Percentiles rank a stretch among this genome's conserved stretches.
These are phyloP conservation scores for Thinopyrum elongatum DNA, from an alignment of 176 grass and related monocot genomes.

Conservation along the genomic window DNA sequence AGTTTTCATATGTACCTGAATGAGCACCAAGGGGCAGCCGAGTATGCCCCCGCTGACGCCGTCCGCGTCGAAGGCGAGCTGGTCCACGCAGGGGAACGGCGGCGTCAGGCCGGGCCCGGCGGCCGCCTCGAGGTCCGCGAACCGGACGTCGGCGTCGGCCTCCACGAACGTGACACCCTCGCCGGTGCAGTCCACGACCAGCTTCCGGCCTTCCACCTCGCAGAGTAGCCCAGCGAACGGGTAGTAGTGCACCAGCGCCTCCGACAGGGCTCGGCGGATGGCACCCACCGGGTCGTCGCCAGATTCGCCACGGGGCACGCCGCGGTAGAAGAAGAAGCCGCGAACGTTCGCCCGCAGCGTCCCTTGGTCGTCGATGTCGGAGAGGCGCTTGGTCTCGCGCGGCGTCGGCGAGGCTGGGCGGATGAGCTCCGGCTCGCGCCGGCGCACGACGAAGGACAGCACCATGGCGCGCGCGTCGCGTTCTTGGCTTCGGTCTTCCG, in stretches of 20 bases:
- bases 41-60: neutral
- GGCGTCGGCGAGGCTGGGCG: slow-evolving; percentile 23
- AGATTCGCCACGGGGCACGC: neutral
- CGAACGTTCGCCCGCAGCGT: neutral
- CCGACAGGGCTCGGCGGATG: slow-evolving; percentile 5
- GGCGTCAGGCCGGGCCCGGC: neutral
- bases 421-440: slow-evolving; percentile 20
- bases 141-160: too few relatives aligned
- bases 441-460: neutral
- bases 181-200: too few relatives aligned
- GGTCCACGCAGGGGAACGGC: slow-evolving; percentile 36
- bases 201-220: too few relatives aligned
- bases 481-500: too few relatives aligned
- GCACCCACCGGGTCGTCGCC: slow-evolving; percentile 10
- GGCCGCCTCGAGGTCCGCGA: neutral
- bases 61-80: slow-evolving; percentile 28
- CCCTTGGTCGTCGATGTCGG: slow-evolving; percentile 59
- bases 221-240: too few relatives aligned
- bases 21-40: slow-evolving; percentile 28
- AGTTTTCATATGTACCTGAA: neutral
- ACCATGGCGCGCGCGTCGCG: too few relatives aligned
- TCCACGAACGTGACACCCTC: too few relatives aligned
- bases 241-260: slow-evolving; percentile 24
- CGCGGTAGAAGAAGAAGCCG: slow-evolving; percentile 31
- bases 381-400: slow-evolving; percentile 37